phyloP scores from a whole-genome alignment of 164 flowering plant genomes.

The Kalanchoe fedtschenkoi region DNA sequence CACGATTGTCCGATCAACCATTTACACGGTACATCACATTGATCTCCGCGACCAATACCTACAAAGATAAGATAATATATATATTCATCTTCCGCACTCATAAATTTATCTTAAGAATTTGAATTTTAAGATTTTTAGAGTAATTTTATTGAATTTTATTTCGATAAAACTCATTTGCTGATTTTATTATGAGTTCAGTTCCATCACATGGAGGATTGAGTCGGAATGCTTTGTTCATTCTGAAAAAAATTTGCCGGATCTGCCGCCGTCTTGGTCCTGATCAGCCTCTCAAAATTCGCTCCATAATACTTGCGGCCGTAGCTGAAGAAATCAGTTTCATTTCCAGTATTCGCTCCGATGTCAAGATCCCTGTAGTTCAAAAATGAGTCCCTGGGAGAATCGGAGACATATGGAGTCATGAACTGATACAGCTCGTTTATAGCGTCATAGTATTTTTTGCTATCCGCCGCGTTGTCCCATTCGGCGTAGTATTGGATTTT shows the following conservation, averaged over 20 bases:
- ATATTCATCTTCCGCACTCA: no score
- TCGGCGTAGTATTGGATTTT: conserved; percentile 20
- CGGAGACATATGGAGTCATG: conserved; percentile 29
- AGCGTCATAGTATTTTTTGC: conserved; percentile 17
- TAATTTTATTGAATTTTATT: no score
- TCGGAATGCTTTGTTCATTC: conserved; percentile 5
- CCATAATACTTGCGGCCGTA: conserved; percentile 19
- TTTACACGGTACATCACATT: no score
- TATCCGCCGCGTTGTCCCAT: conserved; percentile 13
- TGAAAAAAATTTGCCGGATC: conserved; percentile 6
- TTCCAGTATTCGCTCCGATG: conserved; percentile 6
- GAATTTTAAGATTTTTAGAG: no score
- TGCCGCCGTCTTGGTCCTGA: neutral
- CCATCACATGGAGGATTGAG: no score
- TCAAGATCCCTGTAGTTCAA: conserved; percentile 35
- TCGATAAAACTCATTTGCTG: no score
- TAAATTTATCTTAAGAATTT: no score
- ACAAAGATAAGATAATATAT: no score
- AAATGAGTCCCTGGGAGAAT: conserved; percentile 22
- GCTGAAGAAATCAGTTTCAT: conserved; percentile 10
- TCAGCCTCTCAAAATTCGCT: neutral
- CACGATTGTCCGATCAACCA: no score
- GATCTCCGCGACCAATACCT: no score
- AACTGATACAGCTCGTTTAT: conserved; percentile 21
- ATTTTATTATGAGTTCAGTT: no score